Evolutionary conservation across 148 eudicot species (phyloP).

Genomic region (Simmondsia chinensis): DNA sequence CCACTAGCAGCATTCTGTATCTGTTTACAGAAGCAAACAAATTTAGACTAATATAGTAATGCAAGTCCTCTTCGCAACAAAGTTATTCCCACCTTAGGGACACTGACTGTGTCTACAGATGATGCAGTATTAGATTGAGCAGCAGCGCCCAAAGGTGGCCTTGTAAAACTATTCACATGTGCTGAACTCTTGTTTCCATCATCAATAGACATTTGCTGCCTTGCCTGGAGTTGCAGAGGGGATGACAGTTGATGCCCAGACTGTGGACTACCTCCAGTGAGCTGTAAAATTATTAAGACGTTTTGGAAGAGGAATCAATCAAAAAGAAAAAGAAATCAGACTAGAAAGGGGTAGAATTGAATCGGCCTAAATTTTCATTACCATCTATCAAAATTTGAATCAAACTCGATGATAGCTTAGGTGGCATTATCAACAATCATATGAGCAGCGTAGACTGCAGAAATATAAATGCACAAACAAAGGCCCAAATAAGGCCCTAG

Average conservation of each 20-base stretch:
- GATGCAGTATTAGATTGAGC: constrained; percentile 32
- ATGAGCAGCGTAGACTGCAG: no score
- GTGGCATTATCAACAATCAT: no score
- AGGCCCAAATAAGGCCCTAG: no score
- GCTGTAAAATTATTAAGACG: constrained; percentile 23
- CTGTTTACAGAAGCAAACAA: constrained; percentile 6
- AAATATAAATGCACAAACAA: no score
- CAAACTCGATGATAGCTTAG: no score
- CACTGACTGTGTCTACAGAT: constrained; percentile 28
- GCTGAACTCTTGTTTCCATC: constrained; percentile 45
- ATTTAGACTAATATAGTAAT: neutral
- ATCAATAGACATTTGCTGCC: constrained; percentile 33
- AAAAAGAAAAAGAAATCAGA: no score
- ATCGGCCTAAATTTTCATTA: no score
- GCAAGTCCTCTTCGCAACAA: no score
- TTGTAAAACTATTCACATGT: constrained; percentile 31
- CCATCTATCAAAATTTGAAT: no score
- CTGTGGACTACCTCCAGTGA: constrained; percentile 39
- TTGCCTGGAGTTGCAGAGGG: constrained; percentile 40
- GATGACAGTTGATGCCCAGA: constrained; percentile 36
- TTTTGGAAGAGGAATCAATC: no score
- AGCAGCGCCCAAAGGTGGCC: constrained; percentile 35
- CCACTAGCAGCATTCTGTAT: constrained; percentile 44
- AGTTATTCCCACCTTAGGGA: constrained; percentile 39
- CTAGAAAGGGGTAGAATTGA: no score